Conservation (phyloP, 2,329 filamentous ascomycete species). For the Pseudocercospora fuligena region DNA sequence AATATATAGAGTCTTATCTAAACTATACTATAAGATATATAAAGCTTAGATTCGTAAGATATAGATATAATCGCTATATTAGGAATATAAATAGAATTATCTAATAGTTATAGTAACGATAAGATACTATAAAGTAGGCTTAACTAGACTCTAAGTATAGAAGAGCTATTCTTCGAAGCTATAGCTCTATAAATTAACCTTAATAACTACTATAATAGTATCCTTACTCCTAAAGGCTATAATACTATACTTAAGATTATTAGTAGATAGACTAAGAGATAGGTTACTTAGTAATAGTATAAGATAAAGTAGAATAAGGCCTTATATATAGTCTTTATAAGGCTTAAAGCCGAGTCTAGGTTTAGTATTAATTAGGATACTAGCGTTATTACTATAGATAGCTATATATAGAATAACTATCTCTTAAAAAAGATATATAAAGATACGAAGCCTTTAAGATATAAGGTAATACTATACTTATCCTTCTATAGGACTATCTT, state of each 20-base stretch:
- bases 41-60: not conserved
- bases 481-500: not conserved
- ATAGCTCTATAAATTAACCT: too few species aligned
- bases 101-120: not conserved
- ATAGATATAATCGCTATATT: not conserved
- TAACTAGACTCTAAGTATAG: not conserved
- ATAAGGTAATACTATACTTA: not conserved
- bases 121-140: not conserved
- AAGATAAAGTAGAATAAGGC: not conserved
- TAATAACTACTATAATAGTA: not conserved
- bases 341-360: not conserved
- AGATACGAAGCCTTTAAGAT: not conserved
- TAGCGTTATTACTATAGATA: not conserved
- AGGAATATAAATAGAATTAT: not conserved
- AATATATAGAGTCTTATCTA: not conserved
- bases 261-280: not conserved
- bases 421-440: not conserved
- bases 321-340: not conserved
- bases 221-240: not conserved
- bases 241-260: not conserved
- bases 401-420: not conserved
- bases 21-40: not conserved
- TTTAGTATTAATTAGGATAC: not conserved
- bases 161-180: too few species aligned
- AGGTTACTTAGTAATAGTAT: not conserved